phyloP scores from a whole-genome alignment of 2,329 filamentous ascomycete species.

The Zymoseptoria pseudotritici region DNA sequence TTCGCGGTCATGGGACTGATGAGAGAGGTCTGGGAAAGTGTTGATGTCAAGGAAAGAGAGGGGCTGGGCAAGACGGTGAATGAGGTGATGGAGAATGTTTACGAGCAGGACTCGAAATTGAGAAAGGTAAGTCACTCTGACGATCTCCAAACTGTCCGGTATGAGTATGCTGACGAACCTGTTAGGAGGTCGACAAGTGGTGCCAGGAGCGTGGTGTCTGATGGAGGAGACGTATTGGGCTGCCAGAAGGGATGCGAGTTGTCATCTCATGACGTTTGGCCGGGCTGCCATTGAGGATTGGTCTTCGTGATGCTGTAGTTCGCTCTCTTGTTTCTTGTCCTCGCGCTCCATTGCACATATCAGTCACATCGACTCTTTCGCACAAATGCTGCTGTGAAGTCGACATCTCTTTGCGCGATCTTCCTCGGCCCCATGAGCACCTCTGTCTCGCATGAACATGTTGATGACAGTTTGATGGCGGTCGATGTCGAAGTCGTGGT shows the following conservation, averaged over 20 bases:
- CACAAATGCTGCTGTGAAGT: not conserved
- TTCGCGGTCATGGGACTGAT: constrained; percentile 67
- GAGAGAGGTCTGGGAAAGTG: constrained; percentile 47
- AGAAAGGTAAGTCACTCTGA: constrained; percentile 42
- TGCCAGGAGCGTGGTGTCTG: constrained; percentile 35
- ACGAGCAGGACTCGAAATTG: constrained; percentile 57
- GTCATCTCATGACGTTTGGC: not conserved
- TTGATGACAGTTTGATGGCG: not conserved
- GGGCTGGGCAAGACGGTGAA: constrained; percentile 17
- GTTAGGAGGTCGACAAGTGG: constrained; percentile 62
- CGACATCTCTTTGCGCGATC: not conserved
- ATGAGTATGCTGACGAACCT: not conserved
- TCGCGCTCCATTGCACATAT: not conserved
- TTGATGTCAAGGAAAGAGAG: constrained; percentile 12
- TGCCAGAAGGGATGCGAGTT: not conserved
- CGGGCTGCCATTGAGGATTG: no score
- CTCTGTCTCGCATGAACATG: not conserved
- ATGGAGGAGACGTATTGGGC: not conserved
- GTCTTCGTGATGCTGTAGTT: not conserved
- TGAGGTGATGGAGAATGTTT: constrained; percentile 59
- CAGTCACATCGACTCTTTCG: not conserved
- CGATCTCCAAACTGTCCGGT: not conserved
- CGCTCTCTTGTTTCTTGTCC: not conserved
- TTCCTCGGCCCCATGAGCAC: not conserved
- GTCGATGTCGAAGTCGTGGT: not conserved